Evolutionary conservation across 805 yeast species (phyloP).

Genomic region (Metschnikowia santaceciliae): DNA sequence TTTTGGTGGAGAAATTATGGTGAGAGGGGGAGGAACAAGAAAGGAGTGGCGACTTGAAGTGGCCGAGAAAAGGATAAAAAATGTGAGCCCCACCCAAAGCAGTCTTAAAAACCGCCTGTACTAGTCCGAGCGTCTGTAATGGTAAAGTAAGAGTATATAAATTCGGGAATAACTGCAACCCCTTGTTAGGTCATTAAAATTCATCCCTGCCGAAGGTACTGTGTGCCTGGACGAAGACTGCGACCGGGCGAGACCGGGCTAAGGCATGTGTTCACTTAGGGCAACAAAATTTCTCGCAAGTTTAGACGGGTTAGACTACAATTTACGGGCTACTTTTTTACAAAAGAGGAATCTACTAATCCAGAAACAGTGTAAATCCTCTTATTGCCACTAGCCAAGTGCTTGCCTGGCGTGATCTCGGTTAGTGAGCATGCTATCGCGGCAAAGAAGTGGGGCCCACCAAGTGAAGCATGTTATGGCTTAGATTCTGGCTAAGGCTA

Average conservation of each 20-base stretch:
- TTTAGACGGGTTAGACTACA: neutral
- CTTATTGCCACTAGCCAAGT: neutral
- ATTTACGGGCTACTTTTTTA: neutral
- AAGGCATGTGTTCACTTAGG: neutral
- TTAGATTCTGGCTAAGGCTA: too few relatives aligned
- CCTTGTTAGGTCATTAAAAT: neutral
- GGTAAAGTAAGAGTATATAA: neutral
- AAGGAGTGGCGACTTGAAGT: slow-evolving; percentile 2
- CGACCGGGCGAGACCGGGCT: slow-evolving; percentile 2
- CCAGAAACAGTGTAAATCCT: neutral
- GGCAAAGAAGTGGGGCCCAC: neutral
- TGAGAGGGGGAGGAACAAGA: slow-evolving; percentile 4
- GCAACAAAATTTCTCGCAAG: neutral
- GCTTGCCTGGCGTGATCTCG: neutral
- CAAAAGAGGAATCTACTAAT: neutral
- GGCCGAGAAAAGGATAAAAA: neutral
- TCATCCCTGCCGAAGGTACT: neutral
- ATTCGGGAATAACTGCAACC: neutral
- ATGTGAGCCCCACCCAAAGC: neutral
- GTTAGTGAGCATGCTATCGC: neutral
- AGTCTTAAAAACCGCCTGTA: neutral
- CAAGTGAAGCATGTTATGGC: neutral
- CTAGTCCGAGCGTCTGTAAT: neutral
- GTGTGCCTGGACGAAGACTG: slow-evolving; percentile 1
- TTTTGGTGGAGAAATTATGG: slow-evolving; percentile 3